A percentile compares a stretch with the other conserved stretches of the same genome.
Conservation (phyloP, 164 flowering plant genomes). For the Macadamia integrifolia region DNA sequence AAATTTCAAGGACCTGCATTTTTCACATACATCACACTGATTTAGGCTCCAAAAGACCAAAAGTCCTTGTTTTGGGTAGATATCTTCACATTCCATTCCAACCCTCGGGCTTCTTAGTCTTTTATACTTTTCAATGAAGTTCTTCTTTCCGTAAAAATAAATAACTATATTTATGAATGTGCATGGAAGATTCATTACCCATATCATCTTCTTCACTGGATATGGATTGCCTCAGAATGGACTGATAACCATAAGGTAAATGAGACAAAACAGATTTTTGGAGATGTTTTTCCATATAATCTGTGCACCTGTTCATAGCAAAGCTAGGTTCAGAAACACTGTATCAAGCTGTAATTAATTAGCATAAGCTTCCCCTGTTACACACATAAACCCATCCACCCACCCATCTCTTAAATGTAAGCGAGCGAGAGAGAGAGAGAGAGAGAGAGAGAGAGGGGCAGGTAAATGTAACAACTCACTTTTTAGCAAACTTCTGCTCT, state of each 20-base stretch:
- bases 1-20: too few species aligned
- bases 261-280: conserved; percentile 64
- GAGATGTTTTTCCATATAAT: conserved; percentile 59
- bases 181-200: conserved; percentile 38
- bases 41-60: too few species aligned
- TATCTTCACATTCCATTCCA: too few species aligned
- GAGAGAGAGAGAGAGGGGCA: too few species aligned
- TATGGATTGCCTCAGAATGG: conserved; percentile 66
- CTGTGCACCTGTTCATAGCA: conserved; percentile 45
- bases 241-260: conserved; percentile 74
- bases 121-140: too few species aligned
- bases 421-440: too few species aligned
- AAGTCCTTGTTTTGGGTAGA: too few species aligned
- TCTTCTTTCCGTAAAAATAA: background rate
- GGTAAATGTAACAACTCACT: conserved; percentile 29
- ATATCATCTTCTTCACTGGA: conserved; percentile 92
- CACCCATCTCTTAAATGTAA: too few species aligned
- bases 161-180: background rate
- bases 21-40: too few species aligned
- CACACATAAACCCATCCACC: background rate
- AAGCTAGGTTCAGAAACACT: conserved; percentile 7
- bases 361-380: background rate
- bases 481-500: conserved; percentile 59
- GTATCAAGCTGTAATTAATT: background rate
- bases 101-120: too few species aligned